Conservation (phyloP, 140 eudicot genomes). For the Artemisia princeps region DNA sequence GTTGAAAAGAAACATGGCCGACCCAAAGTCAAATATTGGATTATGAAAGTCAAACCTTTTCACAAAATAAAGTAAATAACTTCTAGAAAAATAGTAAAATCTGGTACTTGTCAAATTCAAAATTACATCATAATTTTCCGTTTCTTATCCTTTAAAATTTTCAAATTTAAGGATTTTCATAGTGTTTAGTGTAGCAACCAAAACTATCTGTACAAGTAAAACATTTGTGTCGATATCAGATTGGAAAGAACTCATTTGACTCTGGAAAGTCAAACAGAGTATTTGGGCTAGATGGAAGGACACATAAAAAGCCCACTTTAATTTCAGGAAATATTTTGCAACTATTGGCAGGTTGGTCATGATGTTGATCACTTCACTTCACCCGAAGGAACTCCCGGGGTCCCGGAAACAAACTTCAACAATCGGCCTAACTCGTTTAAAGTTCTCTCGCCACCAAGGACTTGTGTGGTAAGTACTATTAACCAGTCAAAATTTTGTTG, state of each 20-base stretch:
- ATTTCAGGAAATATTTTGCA: slow-evolving; percentile 8
- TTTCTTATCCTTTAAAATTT: not conserved
- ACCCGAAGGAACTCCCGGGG: slow-evolving; percentile 94
- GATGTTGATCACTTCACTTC: slow-evolving; percentile 79
- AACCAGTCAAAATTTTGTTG: too few relatives aligned
- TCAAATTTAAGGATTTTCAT: not conserved
- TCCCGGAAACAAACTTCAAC: slow-evolving; percentile 90
- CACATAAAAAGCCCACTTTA: not conserved
- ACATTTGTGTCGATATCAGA: not conserved
- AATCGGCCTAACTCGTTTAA: slow-evolving; percentile 94
- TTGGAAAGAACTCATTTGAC: not conserved
- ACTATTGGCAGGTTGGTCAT: slow-evolving; percentile 67
- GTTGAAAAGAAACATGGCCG: not conserved
- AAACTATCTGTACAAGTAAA: not conserved
- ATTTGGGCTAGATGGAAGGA: too few relatives aligned
- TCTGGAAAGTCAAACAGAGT: not conserved
- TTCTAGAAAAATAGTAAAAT: not conserved
- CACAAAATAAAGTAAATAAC: not conserved
- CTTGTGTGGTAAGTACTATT: slow-evolving; percentile 66
- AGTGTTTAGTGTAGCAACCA: not conserved
- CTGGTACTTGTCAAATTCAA: not conserved
- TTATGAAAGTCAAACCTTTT: not conserved
- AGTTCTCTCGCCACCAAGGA: slow-evolving; percentile 87
- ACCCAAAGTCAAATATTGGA: slow-evolving; percentile 3
- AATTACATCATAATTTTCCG: not conserved